Evolutionary conservation across 129 eudicot species (phyloP), one percentile per base, ranked within the genome.

Genomic region (Cynara cardunculus): DNA sequence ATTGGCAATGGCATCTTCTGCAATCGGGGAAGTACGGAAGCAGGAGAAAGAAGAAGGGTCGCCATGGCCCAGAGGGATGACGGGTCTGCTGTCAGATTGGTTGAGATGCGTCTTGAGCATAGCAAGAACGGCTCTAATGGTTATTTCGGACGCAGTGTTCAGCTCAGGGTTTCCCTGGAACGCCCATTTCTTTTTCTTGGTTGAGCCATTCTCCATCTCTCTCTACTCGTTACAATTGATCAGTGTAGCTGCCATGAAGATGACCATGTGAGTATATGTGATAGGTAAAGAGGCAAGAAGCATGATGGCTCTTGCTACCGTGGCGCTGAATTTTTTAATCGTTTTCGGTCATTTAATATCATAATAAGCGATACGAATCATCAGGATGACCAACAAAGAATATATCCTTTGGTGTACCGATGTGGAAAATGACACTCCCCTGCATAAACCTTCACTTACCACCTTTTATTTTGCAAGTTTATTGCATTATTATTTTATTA

Each of bases 31-130:
- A 56, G 91, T 89, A 8, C 87, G 86, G 56, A 89, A 89, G 81
- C 88, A 89, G 0, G 93, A 87, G 80, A 87, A 89, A 39, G 89
- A 86, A 21, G 93, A 87, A 7, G 93, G 93, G 44, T 89, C 93
- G 27, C 91, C 90, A 22, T 87, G 86, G 72, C 85, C 86, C 25
- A 89, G 80, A 34, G 89, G 91, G 76, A 89, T 62, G 49, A 79
- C 75, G 22, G 84, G 81, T 66, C 89, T 80, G 34, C 86, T 56
- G 75, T 87, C 90, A 0, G 80, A 37, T 67, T 71, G 37, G 77
- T 89, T 37, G 74, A 89, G 89, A 39, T 83, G 85, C 0, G 73
- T 74, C 74, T 69, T 65, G 27, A 89, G 72, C 86, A 76, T 73
- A 22, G 68, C 67, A 0, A 84, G 86, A 69, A 87, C 87, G 5